These are phyloP conservation scores for Trametes maxima DNA, from an alignment of 768 basidiomycete species.

Conservation along the genomic window DNA sequence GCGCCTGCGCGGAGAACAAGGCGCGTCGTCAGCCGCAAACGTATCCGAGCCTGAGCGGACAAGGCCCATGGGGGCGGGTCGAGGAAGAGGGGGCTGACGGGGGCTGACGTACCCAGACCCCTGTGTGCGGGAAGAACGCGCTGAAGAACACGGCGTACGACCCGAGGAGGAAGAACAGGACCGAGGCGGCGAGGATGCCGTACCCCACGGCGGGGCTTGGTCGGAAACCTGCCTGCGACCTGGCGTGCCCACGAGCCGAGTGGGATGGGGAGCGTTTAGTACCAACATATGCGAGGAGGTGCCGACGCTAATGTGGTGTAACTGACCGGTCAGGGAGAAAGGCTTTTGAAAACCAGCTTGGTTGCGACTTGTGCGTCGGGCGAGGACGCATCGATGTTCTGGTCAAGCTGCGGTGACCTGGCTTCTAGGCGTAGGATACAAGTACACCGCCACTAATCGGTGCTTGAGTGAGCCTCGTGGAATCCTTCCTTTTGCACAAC, in stretches of 20 bases:
- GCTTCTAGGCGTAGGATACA: neutral
- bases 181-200: constrained; percentile 47
- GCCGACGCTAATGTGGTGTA: neutral
- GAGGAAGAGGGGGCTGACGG: neutral
- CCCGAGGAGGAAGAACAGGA: constrained; percentile 56
- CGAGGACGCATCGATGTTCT: constrained; percentile 19
- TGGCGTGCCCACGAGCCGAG: neutral
- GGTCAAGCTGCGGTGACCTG: neutral
- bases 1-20: constrained; percentile 46
- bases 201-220: constrained; percentile 42
- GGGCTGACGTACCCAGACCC: constrained; percentile 49
- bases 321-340: constrained; percentile 11
- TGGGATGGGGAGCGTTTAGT: neutral
- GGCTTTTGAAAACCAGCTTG: constrained; percentile 17
- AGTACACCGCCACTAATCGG: no score
- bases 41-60: no score
- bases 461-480: no score
- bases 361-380: constrained; percentile 17
- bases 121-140: constrained; percentile 58
- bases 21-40: neutral
- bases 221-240: constrained; percentile 3
- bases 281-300: neutral
- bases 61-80: no score
- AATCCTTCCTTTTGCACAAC: no score
- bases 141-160: constrained; percentile 68